Evolutionary conservation across 805 yeast species (phyloP), one percentile per base, ranked within the genome.

Genomic region (Candida ulmi): DNA sequence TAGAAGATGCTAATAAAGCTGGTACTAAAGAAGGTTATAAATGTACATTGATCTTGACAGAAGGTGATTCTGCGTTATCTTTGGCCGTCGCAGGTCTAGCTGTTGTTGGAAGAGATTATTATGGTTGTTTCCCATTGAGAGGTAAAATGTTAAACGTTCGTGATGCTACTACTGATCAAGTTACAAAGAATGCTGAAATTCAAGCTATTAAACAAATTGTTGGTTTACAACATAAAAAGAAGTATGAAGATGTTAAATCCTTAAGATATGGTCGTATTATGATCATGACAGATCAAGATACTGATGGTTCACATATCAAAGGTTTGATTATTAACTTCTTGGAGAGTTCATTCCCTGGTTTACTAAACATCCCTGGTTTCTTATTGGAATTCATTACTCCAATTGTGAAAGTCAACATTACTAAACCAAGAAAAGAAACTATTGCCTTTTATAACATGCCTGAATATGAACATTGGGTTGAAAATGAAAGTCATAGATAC

Each of bases 271-370:
- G 99, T 28, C 96, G 88, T 60, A 75, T 93, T 37, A 93, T 93
- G 98, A 88, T 93, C 58, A 93, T 93, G 98, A 88, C 99, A 7
- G 99, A 93, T 83, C 99, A 93, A 66, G 99, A 93, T 87, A 95
- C 90, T 52, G 99, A 93, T 72, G 99, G 99, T 45, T 84, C 95
- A 15, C 99, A 93, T 68, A 93, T 93, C 60, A 93, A 93, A 60
- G 99, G 99, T 48, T 73, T 93, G 49, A 76, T 93, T 42, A 93
- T 93, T 55, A 93, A 93, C 60, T 93, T 93, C 55, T 66, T 93
- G 43, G 98, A 91, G 61, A 76, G 91, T 5, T 83, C 95, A 25
- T 93, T 93, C 67, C 98, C 98, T 1, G 99, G 98, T 2, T 66
- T 93, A 48, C 68, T 93, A 24, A 84, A 83, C 42, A 75, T 91